Percentiles rank a stretch among this genome's conserved stretches.
These are phyloP conservation scores for Hanseniaspora pseudoguilliermondii DNA, from an alignment of 805 yeast species.

Conservation along the genomic window DNA sequence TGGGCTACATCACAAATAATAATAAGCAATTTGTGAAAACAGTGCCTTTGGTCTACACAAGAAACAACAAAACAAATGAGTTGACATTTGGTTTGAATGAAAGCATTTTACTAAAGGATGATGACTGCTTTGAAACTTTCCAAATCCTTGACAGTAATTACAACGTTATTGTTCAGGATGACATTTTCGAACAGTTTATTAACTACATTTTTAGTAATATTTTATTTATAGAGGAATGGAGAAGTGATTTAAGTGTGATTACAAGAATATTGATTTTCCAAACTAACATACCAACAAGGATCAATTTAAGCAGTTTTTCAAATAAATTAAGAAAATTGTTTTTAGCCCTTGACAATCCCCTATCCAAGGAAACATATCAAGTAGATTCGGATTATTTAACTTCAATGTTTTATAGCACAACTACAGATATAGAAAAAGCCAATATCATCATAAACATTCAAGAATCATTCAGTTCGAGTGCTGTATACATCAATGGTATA, in stretches of 20 bases:
- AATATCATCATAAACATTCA: slow-evolving; percentile 1
- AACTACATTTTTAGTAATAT: background rate
- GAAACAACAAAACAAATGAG: background rate
- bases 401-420: slow-evolving; percentile 7
- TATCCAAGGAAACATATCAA: background rate
- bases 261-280: background rate
- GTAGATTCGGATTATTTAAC: background rate
- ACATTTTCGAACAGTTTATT: background rate
- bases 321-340: background rate
- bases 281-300: background rate
- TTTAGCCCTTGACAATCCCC: background rate
- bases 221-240: slow-evolving; percentile 3
- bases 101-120: background rate
- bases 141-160: background rate
- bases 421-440: background rate
- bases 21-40: slow-evolving; percentile 2
- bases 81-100: background rate
- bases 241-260: background rate
- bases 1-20: background rate
- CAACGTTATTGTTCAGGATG: background rate
- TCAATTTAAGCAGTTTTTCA: background rate
- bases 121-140: background rate
- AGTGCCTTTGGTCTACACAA: slow-evolving; percentile 5
- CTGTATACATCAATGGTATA: background rate
- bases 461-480: background rate